Conservation (phyloP, 2,329 filamentous ascomycete genomes). For the Trichoderma endophyticum region DNA sequence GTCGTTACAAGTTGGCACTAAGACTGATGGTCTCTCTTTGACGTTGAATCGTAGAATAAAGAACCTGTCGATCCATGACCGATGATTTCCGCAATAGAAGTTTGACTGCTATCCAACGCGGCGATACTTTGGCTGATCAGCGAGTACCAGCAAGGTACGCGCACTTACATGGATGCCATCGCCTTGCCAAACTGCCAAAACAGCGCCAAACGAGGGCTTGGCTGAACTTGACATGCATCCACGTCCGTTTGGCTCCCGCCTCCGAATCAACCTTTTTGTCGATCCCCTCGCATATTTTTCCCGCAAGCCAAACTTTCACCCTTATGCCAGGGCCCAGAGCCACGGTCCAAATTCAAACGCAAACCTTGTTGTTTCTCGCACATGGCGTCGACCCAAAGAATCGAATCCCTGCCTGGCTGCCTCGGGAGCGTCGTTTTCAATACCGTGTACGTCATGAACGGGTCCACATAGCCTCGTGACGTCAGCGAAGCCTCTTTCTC, state of each 20-base stretch:
- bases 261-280: background rate
- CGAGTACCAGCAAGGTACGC: background rate
- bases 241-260: background rate
- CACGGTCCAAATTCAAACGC: background rate
- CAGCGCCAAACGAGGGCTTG: background rate
- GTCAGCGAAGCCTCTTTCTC: background rate
- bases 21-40: too few species aligned
- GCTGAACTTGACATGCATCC: background rate
- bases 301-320: background rate
- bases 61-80: background rate
- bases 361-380: background rate
- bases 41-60: background rate
- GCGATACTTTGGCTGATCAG: background rate
- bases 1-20: too few species aligned
- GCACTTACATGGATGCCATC: background rate
- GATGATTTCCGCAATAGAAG: background rate
- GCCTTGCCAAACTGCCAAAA: background rate
- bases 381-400: background rate
- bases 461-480: background rate
- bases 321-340: background rate
- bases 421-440: background rate
- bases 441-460: background rate
- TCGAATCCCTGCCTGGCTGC: background rate
- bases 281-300: background rate
- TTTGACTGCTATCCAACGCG: background rate